Evolutionary conservation across 306 rosid species (phyloP), one percentile per base, ranked within the genome.

Genomic region (Acacia crassicarpa): DNA sequence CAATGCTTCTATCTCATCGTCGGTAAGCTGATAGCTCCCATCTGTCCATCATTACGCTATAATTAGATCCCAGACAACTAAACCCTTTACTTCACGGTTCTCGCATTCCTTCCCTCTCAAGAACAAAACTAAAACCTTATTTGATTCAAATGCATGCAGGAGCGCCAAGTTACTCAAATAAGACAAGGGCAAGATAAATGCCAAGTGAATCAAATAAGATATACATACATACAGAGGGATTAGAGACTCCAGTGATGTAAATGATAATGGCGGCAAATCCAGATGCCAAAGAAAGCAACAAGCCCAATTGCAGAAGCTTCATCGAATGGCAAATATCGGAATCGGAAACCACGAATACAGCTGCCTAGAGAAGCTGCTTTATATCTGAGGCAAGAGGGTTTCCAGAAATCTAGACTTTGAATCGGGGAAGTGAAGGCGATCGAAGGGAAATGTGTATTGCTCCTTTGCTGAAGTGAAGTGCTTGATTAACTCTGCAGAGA

Each of bases 1-100:
- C 92, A 95, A 77, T 9, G 97, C 94, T 85, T 89, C 79, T 51
- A 83, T 71, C 76, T 96, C 99, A 77, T 89, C 90, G 40, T 91
- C 89, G 2, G 92, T 76, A 30, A 90, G 90, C 76, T 76, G 91
- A 86, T 82, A 48, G 20, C 6, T 77, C 51, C 62, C 93, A 84
- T 86, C 98, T 92, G 84, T 23, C 10, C 13, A 73, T 67, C 16
- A 43, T 70, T 48, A 71, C 35, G 61, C 44, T 44, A 35, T 2
- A 71, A 70, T 86, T 58, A 43, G 83, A 81, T 51, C 66, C 9
- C 59, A 73, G 8, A 25, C 2, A 61, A 25, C 11, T 61, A 78
- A 49, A 72, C 6, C 8, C 35, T 22, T 56, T n/a, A 33, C 41
- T 11, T 51, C n/a, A 23, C 6, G 22, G 53, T 71, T 45, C 58